These are phyloP conservation scores for Cenchrus purpureus DNA, from an alignment of 176 grass and related monocot species.

Conservation along the genomic window DNA sequence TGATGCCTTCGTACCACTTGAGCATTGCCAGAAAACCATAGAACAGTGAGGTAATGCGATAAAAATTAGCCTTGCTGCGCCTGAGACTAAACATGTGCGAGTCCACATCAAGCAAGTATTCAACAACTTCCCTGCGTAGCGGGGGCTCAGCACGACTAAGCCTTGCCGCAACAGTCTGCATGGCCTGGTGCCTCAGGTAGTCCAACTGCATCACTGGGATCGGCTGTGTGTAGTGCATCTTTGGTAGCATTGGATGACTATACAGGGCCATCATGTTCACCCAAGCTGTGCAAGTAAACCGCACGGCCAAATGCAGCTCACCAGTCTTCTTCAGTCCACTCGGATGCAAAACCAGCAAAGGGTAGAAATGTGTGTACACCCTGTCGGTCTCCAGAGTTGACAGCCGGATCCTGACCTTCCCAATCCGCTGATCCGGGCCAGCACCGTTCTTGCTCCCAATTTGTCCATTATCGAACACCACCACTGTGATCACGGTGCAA, in stretches of 20 bases:
- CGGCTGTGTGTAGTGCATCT: constrained; percentile 93
- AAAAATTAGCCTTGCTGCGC: constrained; percentile 96
- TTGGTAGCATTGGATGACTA: constrained; percentile 77
- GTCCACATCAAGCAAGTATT: constrained; percentile 94
- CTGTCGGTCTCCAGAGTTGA: constrained; percentile 83
- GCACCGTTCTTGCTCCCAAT: constrained; percentile 61
- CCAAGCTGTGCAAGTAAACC: constrained; percentile 94
- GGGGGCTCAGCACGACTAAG: constrained; percentile 83
- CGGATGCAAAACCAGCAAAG: constrained; percentile 66
- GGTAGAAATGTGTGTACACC: constrained; percentile 94
- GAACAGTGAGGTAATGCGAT: constrained; percentile 76
- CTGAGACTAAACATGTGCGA: constrained; percentile 95
- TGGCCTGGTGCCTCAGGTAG: constrained; percentile 75
- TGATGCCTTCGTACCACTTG: constrained; percentile 80
- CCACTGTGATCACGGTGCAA: constrained; percentile 84
- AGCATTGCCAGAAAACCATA: constrained; percentile 53
- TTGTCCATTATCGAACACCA: constrained; percentile 86
- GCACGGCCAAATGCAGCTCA: constrained; percentile 81
- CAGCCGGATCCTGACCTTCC: constrained; percentile 91
- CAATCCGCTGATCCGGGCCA: constrained; percentile 71
- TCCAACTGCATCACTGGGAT: constrained; percentile 79
- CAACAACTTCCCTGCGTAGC: constrained; percentile 77
- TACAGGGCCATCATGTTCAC: constrained; percentile 91
- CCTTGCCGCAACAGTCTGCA: constrained; percentile 73
- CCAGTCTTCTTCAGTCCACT: constrained; percentile 96